Base-by-base conservation (phyloP, 2,329 filamentous ascomycete genomes). In the Alternaria brassicae region DNA sequence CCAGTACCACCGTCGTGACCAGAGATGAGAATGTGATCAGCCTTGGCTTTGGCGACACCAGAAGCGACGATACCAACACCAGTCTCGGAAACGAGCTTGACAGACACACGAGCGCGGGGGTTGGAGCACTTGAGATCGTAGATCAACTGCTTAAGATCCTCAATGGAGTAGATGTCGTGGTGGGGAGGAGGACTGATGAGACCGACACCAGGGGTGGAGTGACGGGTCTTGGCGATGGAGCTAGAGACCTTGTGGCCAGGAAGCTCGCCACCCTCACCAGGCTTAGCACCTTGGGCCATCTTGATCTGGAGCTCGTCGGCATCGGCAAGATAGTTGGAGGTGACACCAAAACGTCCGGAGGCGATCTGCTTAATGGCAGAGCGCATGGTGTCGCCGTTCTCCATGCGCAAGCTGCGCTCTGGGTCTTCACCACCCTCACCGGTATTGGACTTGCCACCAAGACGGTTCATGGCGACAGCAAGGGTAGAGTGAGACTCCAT, bases 221-320 rank as follows among this genome's bases (percentile, higher is more conserved):
- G 93, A 78, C 94, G 90, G 57, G 94, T 98, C 71, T 92, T 91
- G 58, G 92, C 94, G 79, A 98, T 98, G 6, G 92, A 91, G 74
- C 91, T 91, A 61, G 93, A 95, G 27, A 98, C 94, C 82, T 98
- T 98, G 85, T 97, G 93, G 39, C 94, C 94, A 49, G 94, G 94
- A 74, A 98, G 87, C 80, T 98, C 94, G 86, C 94, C 94, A 83
- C 94, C 94, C 80, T 98, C 94, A 80, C 94, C 94, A 56, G 94
- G 94, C 86, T 98, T 98, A 63, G 94, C 94, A 77, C 94, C 94
- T 81, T 98, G 94, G 9, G 94, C 94, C 94, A 98, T 98, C 87
- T 98, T 98, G 82, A 98, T 98, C 80, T 98, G 94, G 44, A 98
- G 84, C 81, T 98, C 93, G 74, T 98, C 94, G 17, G 94, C 92